These are phyloP conservation scores for Macadamia tetraphylla DNA, from an alignment of 164 flowering plant species.

Conservation along the genomic window DNA sequence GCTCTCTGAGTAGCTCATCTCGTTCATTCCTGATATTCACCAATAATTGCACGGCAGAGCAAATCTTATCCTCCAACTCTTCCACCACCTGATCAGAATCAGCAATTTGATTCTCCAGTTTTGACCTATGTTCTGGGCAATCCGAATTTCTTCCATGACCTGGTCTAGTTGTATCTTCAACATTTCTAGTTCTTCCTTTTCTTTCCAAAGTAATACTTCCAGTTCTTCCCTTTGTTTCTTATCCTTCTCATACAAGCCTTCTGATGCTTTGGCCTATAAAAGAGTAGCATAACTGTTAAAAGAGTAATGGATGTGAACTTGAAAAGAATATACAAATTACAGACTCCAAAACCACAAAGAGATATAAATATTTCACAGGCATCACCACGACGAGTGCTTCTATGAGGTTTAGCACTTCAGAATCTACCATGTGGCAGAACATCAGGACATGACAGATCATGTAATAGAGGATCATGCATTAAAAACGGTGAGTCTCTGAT, in stretches of 20 bases:
- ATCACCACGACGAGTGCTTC: no score
- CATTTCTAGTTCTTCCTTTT: slow-evolving; percentile 36
- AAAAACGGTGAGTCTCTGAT: no score
- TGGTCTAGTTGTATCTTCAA: slow-evolving; percentile 36
- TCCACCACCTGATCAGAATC: slow-evolving; percentile 27
- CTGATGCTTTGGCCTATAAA: slow-evolving; percentile 54
- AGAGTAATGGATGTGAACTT: not conserved
- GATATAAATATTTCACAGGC: no score
- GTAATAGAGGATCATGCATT: no score
- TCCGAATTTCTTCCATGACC: slow-evolving; percentile 36
- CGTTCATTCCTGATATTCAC: slow-evolving; percentile 40
- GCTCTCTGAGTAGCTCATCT: slow-evolving; percentile 55
- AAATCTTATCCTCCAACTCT: slow-evolving; percentile 59
- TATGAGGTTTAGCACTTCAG: no score
- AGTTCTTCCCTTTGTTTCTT: slow-evolving; percentile 38
- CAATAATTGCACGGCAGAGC: slow-evolving; percentile 54
- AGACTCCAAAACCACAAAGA: no score
- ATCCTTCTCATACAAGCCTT: slow-evolving; percentile 41
- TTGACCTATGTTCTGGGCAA: slow-evolving; percentile 28
- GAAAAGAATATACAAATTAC: no score
- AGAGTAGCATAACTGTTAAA: not conserved
- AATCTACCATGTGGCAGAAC: no score
- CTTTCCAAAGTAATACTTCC: slow-evolving; percentile 40
- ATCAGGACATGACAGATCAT: no score
- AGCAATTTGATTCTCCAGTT: slow-evolving; percentile 40